phyloP scores from a whole-genome alignment of 192 early-diverging fungal species.

The Linnemannia hyalina region DNA sequence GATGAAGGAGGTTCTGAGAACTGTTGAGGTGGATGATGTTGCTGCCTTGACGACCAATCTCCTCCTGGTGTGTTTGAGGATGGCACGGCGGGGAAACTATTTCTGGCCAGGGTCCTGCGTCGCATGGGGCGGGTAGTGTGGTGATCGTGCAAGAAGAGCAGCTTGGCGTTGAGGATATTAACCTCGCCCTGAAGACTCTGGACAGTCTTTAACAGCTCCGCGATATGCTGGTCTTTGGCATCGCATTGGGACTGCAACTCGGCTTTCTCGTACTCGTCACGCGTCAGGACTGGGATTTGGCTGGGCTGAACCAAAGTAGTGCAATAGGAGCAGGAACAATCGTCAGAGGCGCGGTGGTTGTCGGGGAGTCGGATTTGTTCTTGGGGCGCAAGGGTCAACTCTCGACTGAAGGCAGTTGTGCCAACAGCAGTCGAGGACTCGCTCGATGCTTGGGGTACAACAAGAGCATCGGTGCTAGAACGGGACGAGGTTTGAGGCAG shows the following conservation, averaged over 20 bases:
- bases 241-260: slow-evolving; percentile 46
- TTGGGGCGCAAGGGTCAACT: slow-evolving; percentile 16
- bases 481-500: neutral
- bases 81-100: slow-evolving; percentile 12
- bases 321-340: slow-evolving; percentile 34
- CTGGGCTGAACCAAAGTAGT: slow-evolving; percentile 27
- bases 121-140: slow-evolving; percentile 50
- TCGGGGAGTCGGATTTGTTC: slow-evolving; percentile 19
- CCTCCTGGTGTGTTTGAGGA: neutral
- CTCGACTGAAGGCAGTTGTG: neutral
- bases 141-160: slow-evolving; percentile 48
- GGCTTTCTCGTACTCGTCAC: slow-evolving; percentile 36
- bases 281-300: slow-evolving; percentile 26
- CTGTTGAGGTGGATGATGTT: neutral
- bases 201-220: slow-evolving; percentile 33
- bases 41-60: slow-evolving; percentile 6
- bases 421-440: neutral
- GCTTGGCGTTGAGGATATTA: slow-evolving; percentile 47
- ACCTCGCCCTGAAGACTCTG: slow-evolving; percentile 42
- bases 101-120: slow-evolving; percentile 32
- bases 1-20: neutral
- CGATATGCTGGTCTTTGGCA: slow-evolving; percentile 38
- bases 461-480: neutral
- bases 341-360: slow-evolving; percentile 21
- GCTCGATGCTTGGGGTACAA: neutral